These are phyloP conservation scores for Aspergillus ustus DNA, from an alignment of 2,329 filamentous ascomycete species.

Conservation along the genomic window DNA sequence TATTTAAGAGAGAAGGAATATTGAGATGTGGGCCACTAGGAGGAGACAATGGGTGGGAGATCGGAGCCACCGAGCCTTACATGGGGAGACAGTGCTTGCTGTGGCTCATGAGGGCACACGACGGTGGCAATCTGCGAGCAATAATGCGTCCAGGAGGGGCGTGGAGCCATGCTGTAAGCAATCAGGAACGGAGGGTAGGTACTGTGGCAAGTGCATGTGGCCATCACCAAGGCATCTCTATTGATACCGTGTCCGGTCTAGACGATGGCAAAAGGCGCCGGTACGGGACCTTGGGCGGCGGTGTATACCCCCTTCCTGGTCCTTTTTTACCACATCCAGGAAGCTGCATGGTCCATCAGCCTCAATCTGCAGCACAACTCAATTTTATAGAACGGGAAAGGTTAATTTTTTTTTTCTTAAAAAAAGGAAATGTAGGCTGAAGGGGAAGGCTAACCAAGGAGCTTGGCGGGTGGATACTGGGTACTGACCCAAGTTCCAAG, in stretches of 20 bases:
- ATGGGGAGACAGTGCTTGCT: neutral
- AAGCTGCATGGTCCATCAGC: neutral
- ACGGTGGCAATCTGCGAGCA: conserved; percentile 1
- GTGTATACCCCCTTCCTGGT: neutral
- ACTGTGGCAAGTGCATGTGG: neutral
- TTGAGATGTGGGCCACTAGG: conserved; percentile 1
- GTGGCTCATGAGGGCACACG: neutral
- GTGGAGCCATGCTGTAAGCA: neutral
- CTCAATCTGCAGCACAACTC: neutral
- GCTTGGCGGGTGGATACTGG: neutral
- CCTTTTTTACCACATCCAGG: neutral
- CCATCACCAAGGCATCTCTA: neutral
- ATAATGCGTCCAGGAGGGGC: neutral
- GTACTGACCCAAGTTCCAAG: neutral
- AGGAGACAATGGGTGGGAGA: conserved; percentile 2
- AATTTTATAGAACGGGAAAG: neutral
- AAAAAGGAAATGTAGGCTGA: neutral
- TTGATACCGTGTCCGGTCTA: neutral
- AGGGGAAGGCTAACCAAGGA: neutral
- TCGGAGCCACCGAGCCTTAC: neutral
- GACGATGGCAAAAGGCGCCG: neutral
- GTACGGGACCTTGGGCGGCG: neutral
- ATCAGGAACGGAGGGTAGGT: neutral
- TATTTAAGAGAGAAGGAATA: neutral
- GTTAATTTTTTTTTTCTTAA: neutral